phyloP scores from a whole-genome alignment of 257 asterid species.

The Gentiana straminea region DNA sequence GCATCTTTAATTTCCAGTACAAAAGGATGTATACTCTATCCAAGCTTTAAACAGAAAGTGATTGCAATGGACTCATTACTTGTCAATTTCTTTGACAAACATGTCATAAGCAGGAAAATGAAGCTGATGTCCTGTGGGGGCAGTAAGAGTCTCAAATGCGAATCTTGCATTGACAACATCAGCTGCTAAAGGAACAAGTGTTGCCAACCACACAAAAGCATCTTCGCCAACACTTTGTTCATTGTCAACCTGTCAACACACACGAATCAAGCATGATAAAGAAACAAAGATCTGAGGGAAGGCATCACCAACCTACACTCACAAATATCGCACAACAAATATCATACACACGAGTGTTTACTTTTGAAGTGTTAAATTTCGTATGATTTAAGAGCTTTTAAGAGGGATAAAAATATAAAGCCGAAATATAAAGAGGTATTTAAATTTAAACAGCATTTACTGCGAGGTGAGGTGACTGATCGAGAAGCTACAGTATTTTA shows the following conservation, averaged over 20 bases:
- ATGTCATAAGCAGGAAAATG: conserved; percentile 78
- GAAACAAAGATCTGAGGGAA: not conserved
- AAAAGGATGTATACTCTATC: too few species aligned
- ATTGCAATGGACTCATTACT: conserved; percentile 19
- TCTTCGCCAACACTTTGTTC: conserved; percentile 63
- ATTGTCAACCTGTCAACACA: conserved; percentile 42
- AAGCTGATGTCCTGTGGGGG: conserved; percentile 51
- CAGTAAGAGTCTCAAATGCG: conserved; percentile 72
- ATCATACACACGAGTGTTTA: too few species aligned
- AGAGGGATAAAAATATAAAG: too few species aligned
- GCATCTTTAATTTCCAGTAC: too few species aligned
- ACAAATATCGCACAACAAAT: too few species aligned
- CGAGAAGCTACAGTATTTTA: too few species aligned
- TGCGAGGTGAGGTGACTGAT: too few species aligned
- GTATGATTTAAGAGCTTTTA: too few species aligned
- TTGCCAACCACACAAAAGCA: conserved; percentile 69
- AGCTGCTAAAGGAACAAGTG: conserved; percentile 49
- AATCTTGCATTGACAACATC: conserved; percentile 76
- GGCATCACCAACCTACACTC: too few species aligned
- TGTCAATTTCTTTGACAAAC: conserved; percentile 58
- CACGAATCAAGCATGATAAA: not conserved
- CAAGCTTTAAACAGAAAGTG: not conserved
- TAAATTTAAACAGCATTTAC: too few species aligned
- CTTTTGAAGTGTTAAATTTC: too few species aligned
- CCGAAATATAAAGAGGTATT: too few species aligned